Base-by-base conservation (phyloP, 2,329 filamentous ascomycete species). In the Trichoderma simmonsii region DNA sequence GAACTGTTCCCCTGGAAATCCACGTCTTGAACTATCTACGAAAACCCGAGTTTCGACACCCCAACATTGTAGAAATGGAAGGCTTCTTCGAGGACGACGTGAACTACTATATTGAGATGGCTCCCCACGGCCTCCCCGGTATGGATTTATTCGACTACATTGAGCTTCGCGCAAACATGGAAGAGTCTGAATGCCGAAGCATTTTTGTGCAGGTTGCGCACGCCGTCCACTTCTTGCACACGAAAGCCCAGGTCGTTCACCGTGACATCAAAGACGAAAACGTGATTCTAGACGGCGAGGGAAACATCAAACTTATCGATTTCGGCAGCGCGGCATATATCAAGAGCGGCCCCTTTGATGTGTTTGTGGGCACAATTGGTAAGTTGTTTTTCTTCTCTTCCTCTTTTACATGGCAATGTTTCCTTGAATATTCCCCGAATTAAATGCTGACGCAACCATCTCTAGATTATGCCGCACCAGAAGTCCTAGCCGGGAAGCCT, bases 71-170 rank as follows among this genome's bases (percentile, higher is more conserved):
- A 18, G 90, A 92, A 80, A 92, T 92, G 90, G 86, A 90, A 73
- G 89, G 90, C 73, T 92, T 92, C 79, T 92, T 92, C 76, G 90
- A 92, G 80, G 93, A 97, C 76, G 91, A 93, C 74, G 86, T 91
- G 77, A 98, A 99, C 79, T 99, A 99, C 83, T 99, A 99, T 82
- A 99, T 99, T 76, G 96, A 98, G 81, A 99, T 98, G 94, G 87
- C 93, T 15, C 96, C 96, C 0, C 96, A 98, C 77, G 96, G 96
- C 1, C 86, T 98, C 48, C 96, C 96, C 0, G 96, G 96, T 14
- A 98, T 99, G 95, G 96, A 99, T 81, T 87, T 99, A 2, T 99
- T 99, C 78, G 96, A 99, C 82, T 99, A 99, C 81, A 99, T 99
- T 75, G 96, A 99, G 81, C 87, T 99, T 69, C 91, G 95, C 30